Percentiles rank a stretch among this genome's conserved stretches.
phyloP scores from a whole-genome alignment of 345 rosid genomes.

The Eucalyptus pumila region DNA sequence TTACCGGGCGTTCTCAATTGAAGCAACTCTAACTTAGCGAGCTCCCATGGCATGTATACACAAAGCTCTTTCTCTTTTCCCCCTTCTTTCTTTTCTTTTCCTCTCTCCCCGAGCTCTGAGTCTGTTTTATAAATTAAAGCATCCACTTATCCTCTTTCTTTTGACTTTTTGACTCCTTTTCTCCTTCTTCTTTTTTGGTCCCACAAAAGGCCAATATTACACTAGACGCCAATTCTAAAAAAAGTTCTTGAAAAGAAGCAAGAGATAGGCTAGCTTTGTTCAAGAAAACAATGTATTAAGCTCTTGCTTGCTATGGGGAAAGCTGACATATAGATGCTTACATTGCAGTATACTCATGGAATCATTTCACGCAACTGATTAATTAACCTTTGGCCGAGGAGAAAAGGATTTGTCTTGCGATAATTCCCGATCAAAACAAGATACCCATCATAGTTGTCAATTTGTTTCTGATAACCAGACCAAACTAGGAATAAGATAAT shows the following conservation, averaged over 20 bases:
- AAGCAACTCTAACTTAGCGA: no score
- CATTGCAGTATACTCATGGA: neutral
- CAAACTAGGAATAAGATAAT: neutral
- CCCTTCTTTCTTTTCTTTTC: no score
- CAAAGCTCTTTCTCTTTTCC: no score
- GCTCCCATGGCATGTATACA: no score
- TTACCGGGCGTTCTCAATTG: no score
- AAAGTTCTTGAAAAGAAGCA: neutral
- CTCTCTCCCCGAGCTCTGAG: no score
- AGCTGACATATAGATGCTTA: neutral
- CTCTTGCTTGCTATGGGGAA: neutral
- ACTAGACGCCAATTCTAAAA: fast-evolving
- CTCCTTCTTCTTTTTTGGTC: fast-evolving
- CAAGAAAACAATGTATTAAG: neutral
- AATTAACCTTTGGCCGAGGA: neutral
- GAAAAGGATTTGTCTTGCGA: neutral
- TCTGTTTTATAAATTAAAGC: fast-evolving
- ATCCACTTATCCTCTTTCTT: no score
- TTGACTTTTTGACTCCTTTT: no score
- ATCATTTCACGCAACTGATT: neutral
- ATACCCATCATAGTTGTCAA: neutral
- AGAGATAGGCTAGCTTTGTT: neutral
- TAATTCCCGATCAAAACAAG: neutral
- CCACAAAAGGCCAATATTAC: no score
- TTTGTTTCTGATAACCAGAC: neutral